Evolutionary conservation across 2,329 filamentous ascomycete species (phyloP), one percentile per base, ranked within the genome.

Genomic region (Neofusicoccum sp.): DNA sequence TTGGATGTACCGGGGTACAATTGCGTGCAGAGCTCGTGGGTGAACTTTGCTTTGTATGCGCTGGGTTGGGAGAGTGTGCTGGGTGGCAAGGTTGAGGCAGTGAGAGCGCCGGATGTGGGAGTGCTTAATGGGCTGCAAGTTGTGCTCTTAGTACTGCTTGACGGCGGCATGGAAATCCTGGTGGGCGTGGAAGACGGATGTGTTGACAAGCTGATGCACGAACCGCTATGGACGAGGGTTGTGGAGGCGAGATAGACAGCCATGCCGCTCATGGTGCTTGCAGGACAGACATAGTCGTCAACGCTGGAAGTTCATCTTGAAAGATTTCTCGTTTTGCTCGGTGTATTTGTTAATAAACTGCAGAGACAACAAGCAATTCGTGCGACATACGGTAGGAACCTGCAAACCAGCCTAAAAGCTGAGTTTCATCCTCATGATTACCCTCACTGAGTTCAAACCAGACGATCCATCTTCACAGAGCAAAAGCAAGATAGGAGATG

Each of bases 111-210:
- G 14, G 14, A 49, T 9, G 34, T 33, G 6, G 57, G 57, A 6
- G 40, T 60, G 44, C 9, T 41, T 6, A 28, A 49, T n/a, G 34
- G 57, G 11, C 26, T 51, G 24, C 33, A 60, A 16, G 12, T 49
- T 6, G 57, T 60, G 7, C 12, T 43, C 3, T 44, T 44, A 3
- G 36, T 36, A 6, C 26, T 40, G 8, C 36, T 26, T 36, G 44
- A 60, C n/a, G 57, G 44, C 12, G 57, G 57, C 2, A 12, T 59
- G 14, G 57, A 60, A 8, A 30, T 60, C n/a, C 33, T 40, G 20
- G 34, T 51, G 24, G 57, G 57, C 8, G 43, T 49, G 7, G 44
- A 49, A 6, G 47, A 60, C 8, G 14, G 14, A 12, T 30, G 26
- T 7, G 4, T 60, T 12, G 34, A 51, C 8, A 48, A 26, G 24